Evolutionary conservation across 148 eudicot genomes (phyloP), one percentile per base, ranked within the genome.

Genomic region (Rhododendron henanense): DNA sequence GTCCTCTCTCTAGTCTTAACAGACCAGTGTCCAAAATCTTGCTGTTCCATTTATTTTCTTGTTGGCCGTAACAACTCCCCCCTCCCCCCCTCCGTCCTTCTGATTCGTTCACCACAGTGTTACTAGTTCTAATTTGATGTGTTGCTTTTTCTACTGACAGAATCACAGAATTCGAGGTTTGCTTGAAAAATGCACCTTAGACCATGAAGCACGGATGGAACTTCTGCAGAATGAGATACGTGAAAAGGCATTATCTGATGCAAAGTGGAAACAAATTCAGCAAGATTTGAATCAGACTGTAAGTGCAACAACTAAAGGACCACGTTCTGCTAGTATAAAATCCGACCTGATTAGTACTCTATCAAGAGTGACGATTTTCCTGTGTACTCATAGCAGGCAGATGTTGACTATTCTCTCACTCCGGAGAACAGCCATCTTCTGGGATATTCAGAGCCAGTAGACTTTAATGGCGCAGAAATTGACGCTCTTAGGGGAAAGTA

Each of bases 251-350:
- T 77, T 86, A 21, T 90, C 94, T 83, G 98, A 95, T 92, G 96
- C 94, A 35, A 95, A 93, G 86, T 97, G 99, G 99, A 94, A 92
- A 85, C 93, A 94, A 88, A 91, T 97, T 85, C 92, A 93, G 90
- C 98, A 92, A 90, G 94, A 94, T 65, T 63, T 94, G 81, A 91
- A 88, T 89, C 91, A 90, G 83, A 87, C 94, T 84, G 99, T 97
- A 88, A 93, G 97, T 89, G 59, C 48, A 87, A 87, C 73, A 61
- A 31, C 57, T 78, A 25, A 47, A 35, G 78, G 51, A 79, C 75
- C 53, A 85, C 85, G 79, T 48, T 78, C 41, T 50, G 5, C 33
- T 33, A 83, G 33, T 82, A 55, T 85, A 18, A 37, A 48, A 16
- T 19, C 35, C 21, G 71, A 48, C 69, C 47, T 23, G 47, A 61